Percentiles rank a stretch among this genome's conserved stretches.
Conservation (phyloP, 805 yeast genomes). For the Yarrowia sp. region DNA sequence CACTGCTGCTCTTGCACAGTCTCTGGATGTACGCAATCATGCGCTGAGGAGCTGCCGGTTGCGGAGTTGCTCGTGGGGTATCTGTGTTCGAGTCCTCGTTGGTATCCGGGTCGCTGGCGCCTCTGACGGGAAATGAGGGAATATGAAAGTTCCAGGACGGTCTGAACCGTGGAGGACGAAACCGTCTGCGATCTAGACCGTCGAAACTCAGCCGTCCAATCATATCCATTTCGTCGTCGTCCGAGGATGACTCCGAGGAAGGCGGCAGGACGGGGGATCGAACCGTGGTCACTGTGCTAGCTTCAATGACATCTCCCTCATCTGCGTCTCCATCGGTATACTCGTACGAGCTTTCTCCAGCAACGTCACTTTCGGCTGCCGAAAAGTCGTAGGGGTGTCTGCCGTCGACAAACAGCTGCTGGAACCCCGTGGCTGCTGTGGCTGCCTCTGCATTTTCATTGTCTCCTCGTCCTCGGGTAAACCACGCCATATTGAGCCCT, state of each 20-base stretch:
- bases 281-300: background rate
- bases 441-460: conserved; percentile 18
- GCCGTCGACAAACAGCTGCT: conserved; percentile 35
- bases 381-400: conserved; percentile 37
- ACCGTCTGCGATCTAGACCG: conserved; percentile 30
- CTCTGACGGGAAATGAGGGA: conserved; percentile 19
- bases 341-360: conserved; percentile 12
- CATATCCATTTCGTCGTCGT: conserved; percentile 48
- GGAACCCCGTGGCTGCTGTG: conserved; percentile 20
- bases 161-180: conserved; percentile 40
- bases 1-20: conserved; percentile 4
- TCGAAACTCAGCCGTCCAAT: conserved; percentile 42
- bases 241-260: conserved; percentile 44
- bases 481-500: conserved; percentile 34
- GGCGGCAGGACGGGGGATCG: conserved; percentile 42
- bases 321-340: conserved; percentile 40
- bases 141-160: conserved; percentile 41
- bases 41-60: conserved; percentile 17
- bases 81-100: conserved; percentile 28
- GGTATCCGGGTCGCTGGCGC: conserved; percentile 15
- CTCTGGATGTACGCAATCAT: conserved; percentile 28
- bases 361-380: conserved; percentile 24
- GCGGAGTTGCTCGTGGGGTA: background rate
- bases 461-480: background rate
- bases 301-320: conserved; percentile 44